A percentile compares a stretch with the other conserved stretches of the same genome.
These are phyloP conservation scores for Lunasporangiospora selenospora DNA, from an alignment of 192 early-diverging fungal genomes.

Conservation along the genomic window DNA sequence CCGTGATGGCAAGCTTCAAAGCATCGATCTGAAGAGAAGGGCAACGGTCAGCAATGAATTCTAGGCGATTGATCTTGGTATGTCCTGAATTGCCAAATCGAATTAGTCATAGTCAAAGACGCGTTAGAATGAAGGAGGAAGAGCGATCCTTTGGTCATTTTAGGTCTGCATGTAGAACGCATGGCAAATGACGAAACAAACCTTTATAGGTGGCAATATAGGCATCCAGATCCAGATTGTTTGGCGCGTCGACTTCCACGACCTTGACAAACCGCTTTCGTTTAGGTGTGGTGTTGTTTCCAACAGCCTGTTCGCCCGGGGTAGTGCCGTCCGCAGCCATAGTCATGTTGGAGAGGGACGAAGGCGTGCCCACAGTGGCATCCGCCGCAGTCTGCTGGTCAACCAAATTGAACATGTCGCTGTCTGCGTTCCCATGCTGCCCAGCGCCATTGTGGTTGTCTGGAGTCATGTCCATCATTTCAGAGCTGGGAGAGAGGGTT, in stretches of 20 bases:
- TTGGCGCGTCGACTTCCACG: conserved; percentile 52
- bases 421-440: conserved; percentile 11
- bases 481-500: conserved; percentile 15
- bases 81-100: conserved; percentile 53
- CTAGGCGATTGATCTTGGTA: conserved; percentile 70
- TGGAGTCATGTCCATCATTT: conserved; percentile 37
- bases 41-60: conserved; percentile 78
- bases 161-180: background rate
- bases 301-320: background rate
- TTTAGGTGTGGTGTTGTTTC: conserved; percentile 43
- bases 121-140: background rate
- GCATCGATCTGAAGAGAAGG: conserved; percentile 73
- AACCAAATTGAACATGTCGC: conserved; percentile 19
- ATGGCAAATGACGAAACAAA: conserved; percentile 21
- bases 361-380: too few relatives aligned
- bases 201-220: conserved; percentile 74
- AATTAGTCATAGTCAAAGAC: background rate
- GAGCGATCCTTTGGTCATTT: background rate
- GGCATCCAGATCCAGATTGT: conserved; percentile 66
- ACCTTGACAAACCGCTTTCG: conserved; percentile 52
- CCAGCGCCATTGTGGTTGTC: conserved; percentile 1
- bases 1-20: conserved; percentile 64
- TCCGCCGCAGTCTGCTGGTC: background rate
- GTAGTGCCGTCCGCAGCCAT: conserved; percentile 28
- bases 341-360: conserved; percentile 31